Base-by-base conservation (phyloP, 805 yeast species). In the Candida sanyiensis region DNA sequence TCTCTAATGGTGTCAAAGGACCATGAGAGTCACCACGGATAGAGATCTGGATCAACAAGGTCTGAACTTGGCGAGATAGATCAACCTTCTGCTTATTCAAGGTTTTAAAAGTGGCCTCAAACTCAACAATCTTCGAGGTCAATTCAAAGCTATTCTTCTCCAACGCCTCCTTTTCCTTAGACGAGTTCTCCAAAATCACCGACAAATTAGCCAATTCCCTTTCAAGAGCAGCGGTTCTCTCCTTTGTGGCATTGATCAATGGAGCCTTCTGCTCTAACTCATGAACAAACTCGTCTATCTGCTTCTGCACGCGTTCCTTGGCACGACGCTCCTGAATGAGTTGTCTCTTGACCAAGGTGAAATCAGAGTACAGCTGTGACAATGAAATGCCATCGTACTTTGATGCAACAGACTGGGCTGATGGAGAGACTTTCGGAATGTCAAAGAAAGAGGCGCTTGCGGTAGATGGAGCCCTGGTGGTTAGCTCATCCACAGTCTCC, bases 191-290 rank as follows among this genome's bases (percentile, higher is more conserved):
- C 15, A 83, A 42, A 52, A 77, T 49, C 38, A 70, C 66, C 45
- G 79, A 61, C 54, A 86, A 47, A 50, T 78, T 71, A 36, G 68
- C 52, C 54, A 81, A 52, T 52, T 76, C 78, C 43, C 69, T 56
- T 65, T 84, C 77, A 50, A 83, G 51, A 36, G 69, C 57, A 46
- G 66, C 56, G 49, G 87, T 68, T 59, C 73, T 74, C 39, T 72
- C 75, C 60, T 69, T 78, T 50, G 79, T 83, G 37, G 78, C 80
- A 61, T 66, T 74, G 33, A 90, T 71, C 3, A 80, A 64, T 0
- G 97, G 97, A 39, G 85, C 78, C 51, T 83, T 80, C 22, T 73
- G 69, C 51, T 87, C 94, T 45, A 89, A 65, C 57, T 88, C 96
- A 15, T 69, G 67, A 23, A 88, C 76, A 47, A 90, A 78, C 1